Percentiles rank a stretch among this genome's conserved stretches.
Evolutionary conservation across 495 filamentous ascomycete genomes (phyloP).

Genomic region (Aspergillus olivimuriae): DNA sequence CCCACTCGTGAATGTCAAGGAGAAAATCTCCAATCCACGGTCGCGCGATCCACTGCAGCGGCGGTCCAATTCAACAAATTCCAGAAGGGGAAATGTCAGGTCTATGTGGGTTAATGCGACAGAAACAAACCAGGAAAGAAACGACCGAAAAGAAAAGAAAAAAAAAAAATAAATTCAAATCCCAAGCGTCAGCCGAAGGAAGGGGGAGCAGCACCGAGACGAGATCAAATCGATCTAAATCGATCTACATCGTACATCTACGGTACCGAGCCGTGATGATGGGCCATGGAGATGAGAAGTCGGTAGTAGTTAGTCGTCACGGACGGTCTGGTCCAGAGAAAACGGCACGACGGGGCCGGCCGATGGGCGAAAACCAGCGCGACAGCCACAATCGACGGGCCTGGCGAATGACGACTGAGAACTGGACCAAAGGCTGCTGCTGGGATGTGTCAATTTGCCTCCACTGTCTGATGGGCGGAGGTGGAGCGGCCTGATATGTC

Average conservation of each 20-base stretch:
- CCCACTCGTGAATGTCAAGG: background rate
- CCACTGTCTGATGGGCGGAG: slow-evolving; percentile 10
- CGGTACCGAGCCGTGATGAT: slow-evolving; percentile 4
- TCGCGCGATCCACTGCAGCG: background rate
- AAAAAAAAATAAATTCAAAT: background rate
- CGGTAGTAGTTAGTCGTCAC: too few relatives aligned
- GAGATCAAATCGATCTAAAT: background rate
- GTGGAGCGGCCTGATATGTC: slow-evolving; percentile 20
- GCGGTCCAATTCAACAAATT: slow-evolving; percentile 1
- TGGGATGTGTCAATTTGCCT: slow-evolving; percentile 18
- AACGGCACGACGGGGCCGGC: slow-evolving; percentile 13
- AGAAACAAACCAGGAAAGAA: background rate
- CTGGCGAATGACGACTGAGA: slow-evolving; percentile 16
- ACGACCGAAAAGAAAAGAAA: background rate
- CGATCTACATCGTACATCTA: slow-evolving; percentile 7
- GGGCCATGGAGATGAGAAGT: too few relatives aligned
- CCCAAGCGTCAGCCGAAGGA: background rate
- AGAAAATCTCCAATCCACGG: background rate
- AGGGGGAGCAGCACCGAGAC: background rate
- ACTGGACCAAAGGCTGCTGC: slow-evolving; percentile 1
- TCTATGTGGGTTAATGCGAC: too few relatives aligned
- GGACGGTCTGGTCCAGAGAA: slow-evolving; percentile 1
- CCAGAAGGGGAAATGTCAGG: background rate
- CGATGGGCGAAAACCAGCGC: slow-evolving; percentile 6
- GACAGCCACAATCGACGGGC: slow-evolving; percentile 8